A percentile compares a stretch with the other conserved stretches of the same genome.
Evolutionary conservation across 345 rosid genomes (phyloP).

Genomic region (Euphorbia tirucalli): DNA sequence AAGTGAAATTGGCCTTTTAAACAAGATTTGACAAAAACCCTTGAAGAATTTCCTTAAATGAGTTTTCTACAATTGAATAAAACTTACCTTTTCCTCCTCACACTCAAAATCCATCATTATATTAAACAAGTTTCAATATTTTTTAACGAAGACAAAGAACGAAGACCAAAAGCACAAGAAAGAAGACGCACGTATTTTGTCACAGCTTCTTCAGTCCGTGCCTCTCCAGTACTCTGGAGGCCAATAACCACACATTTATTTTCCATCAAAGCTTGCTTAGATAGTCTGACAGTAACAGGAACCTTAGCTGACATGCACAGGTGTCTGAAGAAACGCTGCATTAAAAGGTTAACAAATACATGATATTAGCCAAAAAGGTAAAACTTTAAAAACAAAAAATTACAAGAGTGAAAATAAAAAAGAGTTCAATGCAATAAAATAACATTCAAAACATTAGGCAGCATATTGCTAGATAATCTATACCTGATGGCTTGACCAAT

Average conservation of each 20-base stretch:
- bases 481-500: slow-evolving; percentile 99
- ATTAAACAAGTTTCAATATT: background rate
- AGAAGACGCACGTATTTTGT: slow-evolving; percentile 78
- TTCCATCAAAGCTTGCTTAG: slow-evolving; percentile 67
- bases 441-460: background rate
- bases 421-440: background rate
- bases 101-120: background rate
- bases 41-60: too few relatives aligned
- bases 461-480: slow-evolving; percentile 13
- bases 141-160: background rate
- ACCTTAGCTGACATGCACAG: slow-evolving; percentile 99
- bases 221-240: slow-evolving; percentile 99
- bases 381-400: background rate
- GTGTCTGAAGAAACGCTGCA: slow-evolving; percentile 97
- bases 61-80: background rate
- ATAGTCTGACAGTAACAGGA: slow-evolving; percentile 84
- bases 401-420: background rate
- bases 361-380: slow-evolving; percentile 1
- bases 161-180: slow-evolving; percentile 10
- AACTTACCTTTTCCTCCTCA: background rate
- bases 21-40: too few relatives aligned
- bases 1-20: background rate
- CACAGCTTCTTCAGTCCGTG: slow-evolving; percentile 98
- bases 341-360: slow-evolving; percentile 13
- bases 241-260: slow-evolving; percentile 95